Conservation (phyloP, 2,329 filamentous ascomycete species). For the Leptosphaerulina australis region DNA sequence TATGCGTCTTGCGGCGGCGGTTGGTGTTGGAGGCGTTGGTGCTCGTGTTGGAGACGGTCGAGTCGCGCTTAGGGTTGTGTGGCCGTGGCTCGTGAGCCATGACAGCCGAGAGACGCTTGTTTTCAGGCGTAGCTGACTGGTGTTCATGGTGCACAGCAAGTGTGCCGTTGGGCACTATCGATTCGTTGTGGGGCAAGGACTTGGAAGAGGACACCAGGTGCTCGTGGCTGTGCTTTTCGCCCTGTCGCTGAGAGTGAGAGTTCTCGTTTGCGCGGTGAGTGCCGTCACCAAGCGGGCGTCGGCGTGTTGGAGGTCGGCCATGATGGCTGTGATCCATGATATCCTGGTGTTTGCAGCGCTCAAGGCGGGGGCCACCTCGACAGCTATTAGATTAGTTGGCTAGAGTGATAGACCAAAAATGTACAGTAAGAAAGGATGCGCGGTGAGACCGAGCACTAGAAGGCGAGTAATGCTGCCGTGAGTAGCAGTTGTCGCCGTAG, state of each 20-base stretch:
- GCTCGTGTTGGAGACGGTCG: slow-evolving; percentile 62
- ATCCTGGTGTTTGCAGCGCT: slow-evolving; percentile 12
- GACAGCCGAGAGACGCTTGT: slow-evolving; percentile 61
- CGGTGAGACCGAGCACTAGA: slow-evolving; percentile 23
- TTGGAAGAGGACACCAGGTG: slow-evolving; percentile 25
- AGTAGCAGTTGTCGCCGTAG: slow-evolving; percentile 22
- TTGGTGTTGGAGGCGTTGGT: slow-evolving; percentile 58
- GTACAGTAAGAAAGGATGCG: slow-evolving; percentile 35
- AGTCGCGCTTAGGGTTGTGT: slow-evolving; percentile 56
- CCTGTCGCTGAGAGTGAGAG: slow-evolving; percentile 23
- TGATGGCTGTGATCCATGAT: slow-evolving; percentile 42
- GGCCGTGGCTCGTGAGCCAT: slow-evolving; percentile 54
- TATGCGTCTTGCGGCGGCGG: slow-evolving; percentile 69
- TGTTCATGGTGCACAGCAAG: slow-evolving; percentile 49
- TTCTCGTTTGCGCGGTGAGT: slow-evolving; percentile 43
- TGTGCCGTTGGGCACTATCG: slow-evolving; percentile 52
- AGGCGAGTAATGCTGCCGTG: slow-evolving; percentile 22
- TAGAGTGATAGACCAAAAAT: slow-evolving; percentile 26
- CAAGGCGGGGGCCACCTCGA: slow-evolving; percentile 14
- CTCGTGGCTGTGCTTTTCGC: slow-evolving; percentile 29
- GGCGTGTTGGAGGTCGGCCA: slow-evolving; percentile 41
- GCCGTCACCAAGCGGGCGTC: slow-evolving; percentile 42
- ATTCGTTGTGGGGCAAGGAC: slow-evolving; percentile 53
- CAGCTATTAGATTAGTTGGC: slow-evolving; percentile 18
- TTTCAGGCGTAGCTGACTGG: slow-evolving; percentile 48